Conservation (phyloP, 2,329 filamentous ascomycete genomes). For the Penicillium sp. region DNA sequence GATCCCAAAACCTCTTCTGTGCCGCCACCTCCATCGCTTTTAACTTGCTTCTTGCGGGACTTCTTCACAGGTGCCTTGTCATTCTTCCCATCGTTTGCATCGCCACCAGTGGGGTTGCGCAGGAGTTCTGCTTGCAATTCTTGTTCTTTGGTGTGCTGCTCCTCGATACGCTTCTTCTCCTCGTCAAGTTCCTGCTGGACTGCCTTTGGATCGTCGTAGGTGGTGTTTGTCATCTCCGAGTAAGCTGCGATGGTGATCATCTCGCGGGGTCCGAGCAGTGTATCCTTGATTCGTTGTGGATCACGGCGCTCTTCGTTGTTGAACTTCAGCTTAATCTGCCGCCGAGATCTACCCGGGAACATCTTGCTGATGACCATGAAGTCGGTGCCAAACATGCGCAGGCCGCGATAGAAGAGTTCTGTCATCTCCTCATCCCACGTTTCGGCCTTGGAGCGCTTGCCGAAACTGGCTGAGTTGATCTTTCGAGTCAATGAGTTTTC, state of each 20-base stretch:
- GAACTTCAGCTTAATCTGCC: conserved; percentile 66
- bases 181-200: conserved; percentile 46
- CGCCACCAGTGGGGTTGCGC: conserved; percentile 41
- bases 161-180: conserved; percentile 48
- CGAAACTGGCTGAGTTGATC: conserved; percentile 50
- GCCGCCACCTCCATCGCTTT: conserved; percentile 34
- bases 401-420: conserved; percentile 62
- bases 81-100: conserved; percentile 35
- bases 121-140: conserved; percentile 46
- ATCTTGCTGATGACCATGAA: conserved; percentile 65
- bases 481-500: conserved; percentile 50
- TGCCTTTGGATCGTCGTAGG: conserved; percentile 43
- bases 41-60: conserved; percentile 32
- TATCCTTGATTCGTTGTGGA: conserved; percentile 54
- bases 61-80: conserved; percentile 31
- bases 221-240: conserved; percentile 48
- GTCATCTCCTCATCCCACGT: conserved; percentile 61
- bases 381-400: conserved; percentile 65
- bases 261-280: conserved; percentile 50
- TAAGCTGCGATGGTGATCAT: conserved; percentile 47
- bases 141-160: conserved; percentile 49
- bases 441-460: conserved; percentile 53
- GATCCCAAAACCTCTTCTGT: conserved; percentile 44
- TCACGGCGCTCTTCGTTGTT: conserved; percentile 61
- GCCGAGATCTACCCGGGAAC: conserved; percentile 60